These are phyloP conservation scores for Microdochium nivale DNA, from an alignment of 2,329 filamentous ascomycete genomes.

Conservation along the genomic window DNA sequence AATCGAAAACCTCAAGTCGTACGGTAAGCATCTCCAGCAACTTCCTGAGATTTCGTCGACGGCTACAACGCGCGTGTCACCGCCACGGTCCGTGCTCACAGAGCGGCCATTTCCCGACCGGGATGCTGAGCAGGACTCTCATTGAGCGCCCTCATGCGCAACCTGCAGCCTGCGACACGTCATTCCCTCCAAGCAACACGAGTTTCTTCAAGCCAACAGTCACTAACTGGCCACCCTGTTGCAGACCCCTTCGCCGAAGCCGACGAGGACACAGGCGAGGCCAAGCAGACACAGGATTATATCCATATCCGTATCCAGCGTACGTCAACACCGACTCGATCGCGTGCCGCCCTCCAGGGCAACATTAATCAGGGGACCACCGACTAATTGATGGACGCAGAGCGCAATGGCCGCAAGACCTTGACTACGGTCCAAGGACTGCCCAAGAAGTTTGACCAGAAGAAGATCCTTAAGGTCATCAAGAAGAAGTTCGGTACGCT, in stretches of 20 bases:
- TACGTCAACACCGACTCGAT: conserved; percentile 40
- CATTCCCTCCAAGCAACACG: too few relatives aligned
- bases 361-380: neutral
- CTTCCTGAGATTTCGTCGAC: too few relatives aligned
- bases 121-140: too few relatives aligned
- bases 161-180: too few relatives aligned
- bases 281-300: conserved; percentile 92
- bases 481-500: conserved; percentile 94
- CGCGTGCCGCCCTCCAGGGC: conserved; percentile 3
- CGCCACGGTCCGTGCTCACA: too few relatives aligned
- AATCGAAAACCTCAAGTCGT: conserved; percentile 97
- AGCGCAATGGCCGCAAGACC: conserved; percentile 99
- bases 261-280: conserved; percentile 97
- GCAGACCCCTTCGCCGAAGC: conserved; percentile 99
- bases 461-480: conserved; percentile 99
- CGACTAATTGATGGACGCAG: conserved; percentile 34
- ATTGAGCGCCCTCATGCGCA: too few relatives aligned
- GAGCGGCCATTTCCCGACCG: too few relatives aligned
- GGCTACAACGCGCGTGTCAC: too few relatives aligned
- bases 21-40: conserved; percentile 55
- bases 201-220: neutral
- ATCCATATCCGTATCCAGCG: conserved; percentile 99
- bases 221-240: conserved; percentile 2
- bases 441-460: conserved; percentile 97
- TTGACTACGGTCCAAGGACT: conserved; percentile 99